Base-by-base conservation (phyloP, 179 eudicot genomes). In the Patellifolia procumbens region DNA sequence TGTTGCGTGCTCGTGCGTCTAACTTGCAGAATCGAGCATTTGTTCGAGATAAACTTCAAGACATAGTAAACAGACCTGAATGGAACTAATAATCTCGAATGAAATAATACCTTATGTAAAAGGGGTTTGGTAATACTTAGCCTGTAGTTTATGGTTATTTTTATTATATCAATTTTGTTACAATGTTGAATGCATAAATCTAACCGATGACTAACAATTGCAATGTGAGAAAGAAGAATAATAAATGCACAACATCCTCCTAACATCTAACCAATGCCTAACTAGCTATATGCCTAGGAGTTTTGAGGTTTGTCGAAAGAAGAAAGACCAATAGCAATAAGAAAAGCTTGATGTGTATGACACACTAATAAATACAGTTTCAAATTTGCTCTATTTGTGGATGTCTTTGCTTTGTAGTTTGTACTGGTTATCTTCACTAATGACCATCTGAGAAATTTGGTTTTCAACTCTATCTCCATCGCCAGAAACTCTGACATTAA, bases 231-330 rank as follows among this genome's bases (percentile, higher is more conserved):
- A 55, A 17, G 4, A 22, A 24, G 31, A 26, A 12, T 2, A 11
- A 28, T 59, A 59, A 58, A 59, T 59, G 63, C 63, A 59, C 16
- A 26, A 28, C 63, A 59, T 59, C 34, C 63, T 59, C 12, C 34
- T 13, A 7, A 31, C 12, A 32, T 58, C 32, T 3, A 58, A 58
- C 62, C 16, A 58, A 58, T n/a, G 62, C 24, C 62, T 24, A 58
- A 62, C 45, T 19, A 17, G 29, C 16, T 16, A 58, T 46, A 15
- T n/a, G 17, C 51, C 11, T 15, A 42, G 9, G 4, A 42, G 45
- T 46, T 42, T 9, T 42, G 31, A 56, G 61, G 29, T 10, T 22
- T 22, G 3, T 56, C 24, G 61, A 24, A 56, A 22, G 10, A 56
- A 29, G 61, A 56, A 56, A 24, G 61, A 56, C 61, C 61, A 22